A percentile compares a stretch with the other conserved stretches of the same genome.
phyloP scores from a whole-genome alignment of 2,329 filamentous ascomycete genomes.

The Madurella fahalii region DNA sequence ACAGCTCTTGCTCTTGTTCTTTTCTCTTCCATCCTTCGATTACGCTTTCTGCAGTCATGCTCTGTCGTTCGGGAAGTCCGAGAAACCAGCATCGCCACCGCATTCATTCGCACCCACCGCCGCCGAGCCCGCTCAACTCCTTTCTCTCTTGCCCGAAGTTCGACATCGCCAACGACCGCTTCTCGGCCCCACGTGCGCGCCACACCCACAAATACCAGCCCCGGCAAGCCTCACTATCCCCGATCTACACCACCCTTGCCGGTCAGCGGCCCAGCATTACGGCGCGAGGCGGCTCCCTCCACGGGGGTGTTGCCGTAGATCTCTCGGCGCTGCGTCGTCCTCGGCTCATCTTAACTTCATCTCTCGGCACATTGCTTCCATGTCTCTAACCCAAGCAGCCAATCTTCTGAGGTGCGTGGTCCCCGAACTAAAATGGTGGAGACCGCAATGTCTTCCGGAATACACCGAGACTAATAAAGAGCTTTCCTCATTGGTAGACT shows the following conservation, averaged over 20 bases:
- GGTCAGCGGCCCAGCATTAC: slow-evolving; percentile 21
- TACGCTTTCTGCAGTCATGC: neutral
- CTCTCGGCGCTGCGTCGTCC: slow-evolving; percentile 15
- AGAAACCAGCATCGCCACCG: slow-evolving; percentile 4
- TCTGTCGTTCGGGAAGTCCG: neutral
- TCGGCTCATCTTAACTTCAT: slow-evolving; percentile 5
- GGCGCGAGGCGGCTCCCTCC: slow-evolving; percentile 16
- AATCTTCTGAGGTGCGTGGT: slow-evolving; percentile 22
- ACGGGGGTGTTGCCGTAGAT: slow-evolving; percentile 23
- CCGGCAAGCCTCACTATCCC: slow-evolving; percentile 20
- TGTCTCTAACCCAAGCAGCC: slow-evolving; percentile 23
- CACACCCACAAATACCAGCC: slow-evolving; percentile 14
- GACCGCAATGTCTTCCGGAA: slow-evolving; percentile 15
- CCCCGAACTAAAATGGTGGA: slow-evolving; percentile 17
- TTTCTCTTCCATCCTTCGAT: neutral
- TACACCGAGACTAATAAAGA: slow-evolving; percentile 20
- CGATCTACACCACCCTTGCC: slow-evolving; percentile 20
- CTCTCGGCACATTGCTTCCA: slow-evolving; percentile 20
- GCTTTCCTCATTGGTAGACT: slow-evolving; percentile 19
- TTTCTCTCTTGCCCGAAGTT: neutral
- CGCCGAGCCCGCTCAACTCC: neutral
- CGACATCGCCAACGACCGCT: neutral
- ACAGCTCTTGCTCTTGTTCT: neutral
- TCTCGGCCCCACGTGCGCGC: slow-evolving; percentile 6
- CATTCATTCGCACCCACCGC: slow-evolving; percentile 1